phyloP scores from a whole-genome alignment of 2,329 filamentous ascomycete species.

The Sarocladium oryzae region DNA sequence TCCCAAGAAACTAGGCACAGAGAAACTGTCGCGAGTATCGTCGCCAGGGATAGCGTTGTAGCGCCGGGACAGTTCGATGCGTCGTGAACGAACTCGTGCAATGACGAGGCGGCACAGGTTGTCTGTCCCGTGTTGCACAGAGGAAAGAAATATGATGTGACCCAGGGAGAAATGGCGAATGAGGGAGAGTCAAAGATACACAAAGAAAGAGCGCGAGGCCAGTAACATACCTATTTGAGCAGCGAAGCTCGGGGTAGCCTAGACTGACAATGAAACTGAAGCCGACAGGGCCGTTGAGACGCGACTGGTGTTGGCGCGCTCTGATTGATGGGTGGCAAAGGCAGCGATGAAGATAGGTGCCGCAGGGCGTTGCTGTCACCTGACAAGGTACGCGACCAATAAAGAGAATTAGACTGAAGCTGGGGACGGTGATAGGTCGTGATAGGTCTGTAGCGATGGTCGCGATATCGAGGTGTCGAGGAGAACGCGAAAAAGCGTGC shows the following conservation, averaged over 20 bases:
- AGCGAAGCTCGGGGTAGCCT: conserved; percentile 5
- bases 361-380: conserved; percentile 36
- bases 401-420: conserved; percentile 30
- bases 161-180: background rate
- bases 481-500: conserved; percentile 30
- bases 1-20: background rate
- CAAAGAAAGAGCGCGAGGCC: background rate
- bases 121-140: background rate
- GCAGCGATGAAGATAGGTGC: conserved; percentile 32
- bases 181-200: background rate
- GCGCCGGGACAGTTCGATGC: background rate
- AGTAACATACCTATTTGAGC: conserved; percentile 6
- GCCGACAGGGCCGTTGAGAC: conserved; percentile 20
- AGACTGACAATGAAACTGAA: conserved; percentile 18
- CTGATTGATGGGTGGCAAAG: conserved; percentile 39
- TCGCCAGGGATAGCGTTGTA: background rate
- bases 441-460: conserved; percentile 42
- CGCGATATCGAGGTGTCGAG: conserved; percentile 30
- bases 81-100: background rate
- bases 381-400: conserved; percentile 45
- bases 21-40: background rate
- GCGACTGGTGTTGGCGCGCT: conserved; percentile 21
- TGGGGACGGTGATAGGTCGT: conserved; percentile 31
- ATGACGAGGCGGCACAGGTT: background rate
- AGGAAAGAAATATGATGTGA: background rate